Evolutionary conservation across 306 rosid genomes (phyloP), one percentile per base, ranked within the genome.

Genomic region (Medicago ruthenica): DNA sequence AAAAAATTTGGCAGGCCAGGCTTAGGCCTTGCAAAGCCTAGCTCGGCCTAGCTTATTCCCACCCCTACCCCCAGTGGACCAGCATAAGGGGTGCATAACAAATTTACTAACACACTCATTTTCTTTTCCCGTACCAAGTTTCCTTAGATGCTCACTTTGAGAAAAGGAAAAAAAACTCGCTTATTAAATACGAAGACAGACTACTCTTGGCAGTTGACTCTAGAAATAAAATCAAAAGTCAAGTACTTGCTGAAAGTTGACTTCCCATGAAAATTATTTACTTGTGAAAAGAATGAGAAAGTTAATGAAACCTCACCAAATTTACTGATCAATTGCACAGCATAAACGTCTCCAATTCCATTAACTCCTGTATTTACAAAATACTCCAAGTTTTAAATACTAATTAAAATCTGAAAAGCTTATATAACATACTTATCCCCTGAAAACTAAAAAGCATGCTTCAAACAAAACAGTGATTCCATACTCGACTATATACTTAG

Each of bases 281-380:
- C 45, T 63, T 44, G 63, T 63, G 53, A 48, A 75, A 76, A 59
- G 54, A 45, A 79, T 42, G 67, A 75, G 63, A 61, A 59, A 68
- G 63, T 61, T 48, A 12, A 24, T 71, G 64, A 44, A 61, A 75
- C 66, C 91, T 59, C 72, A 94, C 98, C 98, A 71, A 89, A 95
- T 81, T 67, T 87, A 77, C 92, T 74, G 77, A 95, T 66, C 76
- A 95, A 85, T 78, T 94, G 89, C 78, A 90, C 93, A 48, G 97
- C 98, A 85, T 90, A 84, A 37, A 87, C 92, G 16, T 90, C 87
- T 79, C 98, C 98, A 80, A 95, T 95, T 67, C 98, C 98, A 61
- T 83, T 85, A 18, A 95, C 96, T 81, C 98, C 98, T 94, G 92
- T 84, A 85, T 75, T 70, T 65, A 76, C 51, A 53, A 74, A 63